Conservation (phyloP, 129 eudicot genomes). For the Artemisia tridentata region DNA sequence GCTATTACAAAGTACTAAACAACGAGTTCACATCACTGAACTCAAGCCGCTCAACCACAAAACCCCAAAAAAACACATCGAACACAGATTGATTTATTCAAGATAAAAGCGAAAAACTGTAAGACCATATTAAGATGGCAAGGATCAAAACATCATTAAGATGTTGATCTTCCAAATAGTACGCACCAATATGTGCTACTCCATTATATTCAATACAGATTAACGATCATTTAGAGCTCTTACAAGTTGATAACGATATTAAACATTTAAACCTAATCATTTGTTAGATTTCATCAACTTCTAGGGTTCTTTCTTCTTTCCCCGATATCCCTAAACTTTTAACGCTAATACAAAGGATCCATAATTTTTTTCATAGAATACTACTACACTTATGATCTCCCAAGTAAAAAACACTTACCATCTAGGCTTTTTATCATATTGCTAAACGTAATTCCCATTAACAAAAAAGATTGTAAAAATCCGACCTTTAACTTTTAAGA, state of each 20-base stretch:
- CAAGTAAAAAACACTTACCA: conserved; percentile 19
- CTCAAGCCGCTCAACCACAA: too few relatives aligned
- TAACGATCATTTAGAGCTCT: conserved; percentile 8
- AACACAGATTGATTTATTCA: too few relatives aligned
- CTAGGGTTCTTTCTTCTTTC: conserved; percentile 23
- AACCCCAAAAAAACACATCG: too few relatives aligned
- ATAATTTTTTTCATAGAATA: conserved; percentile 7
- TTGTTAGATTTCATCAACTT: conserved; percentile 23
- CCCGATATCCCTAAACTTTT: conserved; percentile 21
- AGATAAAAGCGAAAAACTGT: too few relatives aligned
- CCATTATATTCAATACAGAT: conserved; percentile 10
- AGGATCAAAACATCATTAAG: not conserved
- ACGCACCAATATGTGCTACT: conserved; percentile 10
- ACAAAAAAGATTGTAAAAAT: conserved; percentile 8
- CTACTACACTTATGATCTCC: conserved; percentile 33
- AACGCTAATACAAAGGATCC: conserved; percentile 19
- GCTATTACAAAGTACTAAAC: too few relatives aligned
- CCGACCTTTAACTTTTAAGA: conserved; percentile 38
- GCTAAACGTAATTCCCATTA: not conserved
- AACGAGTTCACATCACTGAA: too few relatives aligned
- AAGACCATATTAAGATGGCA: not conserved
- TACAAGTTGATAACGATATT: not conserved
- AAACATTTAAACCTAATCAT: conserved; percentile 13
- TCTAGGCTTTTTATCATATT: conserved; percentile 1
- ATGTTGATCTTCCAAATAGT: not conserved